Evolutionary conservation across 2,329 filamentous ascomycete species (phyloP).

Genomic region (Paecilomyces variotii): DNA sequence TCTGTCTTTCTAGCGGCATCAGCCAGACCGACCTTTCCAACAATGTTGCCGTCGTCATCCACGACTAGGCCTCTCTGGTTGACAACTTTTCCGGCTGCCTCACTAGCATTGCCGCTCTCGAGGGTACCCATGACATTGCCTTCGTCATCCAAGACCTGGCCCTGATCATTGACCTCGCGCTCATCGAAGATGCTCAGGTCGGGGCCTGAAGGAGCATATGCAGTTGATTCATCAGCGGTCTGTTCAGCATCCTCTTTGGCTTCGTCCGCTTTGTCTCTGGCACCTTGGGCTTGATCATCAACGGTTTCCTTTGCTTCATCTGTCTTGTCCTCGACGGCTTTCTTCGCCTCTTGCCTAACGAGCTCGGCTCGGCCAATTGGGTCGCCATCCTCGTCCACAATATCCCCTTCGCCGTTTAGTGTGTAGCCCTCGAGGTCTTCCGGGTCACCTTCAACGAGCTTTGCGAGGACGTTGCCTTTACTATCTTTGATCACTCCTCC

Average conservation of each 20-base stretch:
- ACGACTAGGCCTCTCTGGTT: slow-evolving; percentile 35
- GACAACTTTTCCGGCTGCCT: slow-evolving; percentile 31
- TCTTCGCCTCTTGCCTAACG: slow-evolving; percentile 18
- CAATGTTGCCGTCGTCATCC: slow-evolving; percentile 14
- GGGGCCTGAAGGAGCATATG: background rate
- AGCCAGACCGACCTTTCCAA: slow-evolving; percentile 19
- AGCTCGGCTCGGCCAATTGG: slow-evolving; percentile 19
- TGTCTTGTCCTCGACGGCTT: slow-evolving; percentile 15
- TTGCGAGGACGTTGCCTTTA: slow-evolving; percentile 25
- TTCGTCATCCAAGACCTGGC: slow-evolving; percentile 13
- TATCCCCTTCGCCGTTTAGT: slow-evolving; percentile 27
- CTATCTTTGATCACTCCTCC: slow-evolving; percentile 46
- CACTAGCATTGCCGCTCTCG: slow-evolving; percentile 34
- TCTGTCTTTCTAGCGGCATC: slow-evolving; percentile 17
- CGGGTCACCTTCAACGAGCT: slow-evolving; percentile 33
- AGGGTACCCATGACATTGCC: slow-evolving; percentile 28
- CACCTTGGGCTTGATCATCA: slow-evolving; percentile 24
- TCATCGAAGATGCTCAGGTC: slow-evolving; percentile 11
- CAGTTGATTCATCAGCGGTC: slow-evolving; percentile 15
- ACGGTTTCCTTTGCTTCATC: slow-evolving; percentile 18
- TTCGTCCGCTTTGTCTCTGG: slow-evolving; percentile 30
- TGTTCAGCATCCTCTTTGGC: slow-evolving; percentile 14
- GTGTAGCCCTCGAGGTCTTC: slow-evolving; percentile 32
- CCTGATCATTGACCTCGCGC: slow-evolving; percentile 21
- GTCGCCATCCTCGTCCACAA: slow-evolving; percentile 29